Evolutionary conservation across 2,329 filamentous ascomycete genomes (phyloP).

Genomic region (Alternaria postmessia): DNA sequence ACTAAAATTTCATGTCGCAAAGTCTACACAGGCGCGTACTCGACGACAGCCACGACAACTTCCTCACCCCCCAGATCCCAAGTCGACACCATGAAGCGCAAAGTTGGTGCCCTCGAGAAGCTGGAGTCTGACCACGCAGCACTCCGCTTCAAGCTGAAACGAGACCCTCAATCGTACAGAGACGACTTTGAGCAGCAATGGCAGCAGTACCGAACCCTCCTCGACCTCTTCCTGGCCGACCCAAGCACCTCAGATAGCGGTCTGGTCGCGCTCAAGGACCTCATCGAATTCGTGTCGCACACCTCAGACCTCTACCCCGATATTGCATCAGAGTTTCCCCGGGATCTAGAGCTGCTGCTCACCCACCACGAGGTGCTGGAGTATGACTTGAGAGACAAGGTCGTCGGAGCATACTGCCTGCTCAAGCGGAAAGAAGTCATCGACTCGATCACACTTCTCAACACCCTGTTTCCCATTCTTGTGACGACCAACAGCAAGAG

Average conservation of each 20-base stretch:
- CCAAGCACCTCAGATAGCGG: constrained; percentile 81
- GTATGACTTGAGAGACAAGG: constrained; percentile 72
- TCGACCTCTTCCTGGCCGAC: constrained; percentile 88
- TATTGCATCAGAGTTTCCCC: constrained; percentile 77
- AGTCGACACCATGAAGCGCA: constrained; percentile 72
- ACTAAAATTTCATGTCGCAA: constrained; percentile 29
- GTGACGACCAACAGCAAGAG: constrained; percentile 92
- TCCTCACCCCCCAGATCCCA: not conserved
- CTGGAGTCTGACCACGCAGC: constrained; percentile 79
- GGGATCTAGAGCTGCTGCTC: constrained; percentile 80
- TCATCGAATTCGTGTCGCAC: constrained; percentile 93
- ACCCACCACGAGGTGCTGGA: constrained; percentile 85
- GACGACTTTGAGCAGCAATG: constrained; percentile 90
- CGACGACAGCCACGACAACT: not conserved
- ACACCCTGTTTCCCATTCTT: constrained; percentile 92
- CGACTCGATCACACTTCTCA: constrained; percentile 80
- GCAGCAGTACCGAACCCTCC: constrained; percentile 88
- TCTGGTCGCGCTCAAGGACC: constrained; percentile 83
- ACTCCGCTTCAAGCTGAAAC: constrained; percentile 76
- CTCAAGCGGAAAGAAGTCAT: constrained; percentile 91
- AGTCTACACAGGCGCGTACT: constrained; percentile 16
- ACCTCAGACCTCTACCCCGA: constrained; percentile 92
- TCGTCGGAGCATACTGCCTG: constrained; percentile 88
- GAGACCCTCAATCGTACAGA: constrained; percentile 79
- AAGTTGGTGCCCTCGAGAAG: constrained; percentile 92